Base-by-base conservation (phyloP, 306 rosid genomes). In the Vicia villosa region DNA sequence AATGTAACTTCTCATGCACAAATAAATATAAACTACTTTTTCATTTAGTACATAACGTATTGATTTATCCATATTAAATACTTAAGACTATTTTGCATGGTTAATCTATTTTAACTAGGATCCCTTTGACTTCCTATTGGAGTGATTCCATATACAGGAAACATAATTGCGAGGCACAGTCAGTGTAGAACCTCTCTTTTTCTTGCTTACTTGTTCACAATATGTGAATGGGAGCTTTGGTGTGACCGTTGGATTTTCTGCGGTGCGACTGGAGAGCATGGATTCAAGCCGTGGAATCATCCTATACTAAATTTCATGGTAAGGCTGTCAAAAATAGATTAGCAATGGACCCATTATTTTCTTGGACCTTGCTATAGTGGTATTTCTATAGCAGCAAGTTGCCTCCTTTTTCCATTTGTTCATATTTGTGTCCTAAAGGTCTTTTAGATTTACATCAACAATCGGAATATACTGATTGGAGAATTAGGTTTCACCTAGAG, bases 61-160 rank as follows among this genome's bases (percentile, higher is more conserved):
- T 69, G n/a, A 34, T 34, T 45, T 73, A 40, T 16, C n/a, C 43
- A 11, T 37, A 9, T 60, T 56, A 56, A 68, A 17, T 41, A 49
- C 51, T 66, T 26, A 8, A 28, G 50, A 45, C 42, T 24, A 46
- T 70, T 58, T 41, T 26, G n/a, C 66, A 22, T 51, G 68, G 47
- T 43, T 63, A 52, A 52, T 24, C 34, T 68, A 63, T 30, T 45
- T 45, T 38, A n/a, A 34, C 8, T 28, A 9, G 62, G 64, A 61
- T 66, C 38, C 46, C 40, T 6, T 6, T 36, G 45, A 59, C 42
- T 22, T 43, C 66, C 36, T 59, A 12, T 21, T 38, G 17, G 22
- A 72, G 66, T 50, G 58, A 51, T 21, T 67, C 16, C 56, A 37
- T 63, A 63, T 59, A 70, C 54, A 68, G 13, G 20, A 73, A 62